Conservation (phyloP, 805 yeast genomes). For the Torulaspora quercuum region DNA sequence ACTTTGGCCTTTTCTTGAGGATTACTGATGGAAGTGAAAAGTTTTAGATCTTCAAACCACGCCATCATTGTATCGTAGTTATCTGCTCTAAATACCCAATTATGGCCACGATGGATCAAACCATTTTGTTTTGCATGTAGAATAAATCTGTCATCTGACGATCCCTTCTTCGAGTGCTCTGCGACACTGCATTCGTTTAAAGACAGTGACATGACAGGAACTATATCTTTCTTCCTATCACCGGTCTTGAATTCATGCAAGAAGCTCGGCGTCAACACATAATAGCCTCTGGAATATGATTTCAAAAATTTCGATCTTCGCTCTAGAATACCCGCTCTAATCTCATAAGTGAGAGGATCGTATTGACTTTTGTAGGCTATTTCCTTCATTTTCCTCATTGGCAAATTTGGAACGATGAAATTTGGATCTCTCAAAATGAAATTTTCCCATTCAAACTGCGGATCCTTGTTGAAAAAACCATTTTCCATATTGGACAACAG, state of each 20-base stretch:
- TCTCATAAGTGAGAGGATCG: conserved; percentile 63
- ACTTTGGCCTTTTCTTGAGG: conserved; percentile 55
- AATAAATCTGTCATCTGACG: conserved; percentile 71
- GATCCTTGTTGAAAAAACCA: conserved; percentile 72
- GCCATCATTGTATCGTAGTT: conserved; percentile 71
- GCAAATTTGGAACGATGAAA: conserved; percentile 60
- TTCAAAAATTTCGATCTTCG: conserved; percentile 87
- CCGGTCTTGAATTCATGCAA: conserved; percentile 85
- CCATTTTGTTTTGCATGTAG: conserved; percentile 73
- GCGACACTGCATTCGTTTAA: conserved; percentile 76
- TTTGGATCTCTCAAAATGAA: conserved; percentile 70
- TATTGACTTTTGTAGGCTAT: conserved; percentile 63
- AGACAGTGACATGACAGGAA: conserved; percentile 79
- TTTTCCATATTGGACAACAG: conserved; percentile 61
- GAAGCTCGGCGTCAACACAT: conserved; percentile 82
- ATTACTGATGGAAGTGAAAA: conserved; percentile 59
- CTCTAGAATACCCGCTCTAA: conserved; percentile 79
- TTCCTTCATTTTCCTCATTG: conserved; percentile 59
- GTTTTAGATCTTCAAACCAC: conserved; percentile 80
- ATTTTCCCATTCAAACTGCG: conserved; percentile 84
- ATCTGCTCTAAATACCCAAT: conserved; percentile 93
- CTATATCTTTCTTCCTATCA: conserved; percentile 76
- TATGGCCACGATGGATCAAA: conserved; percentile 74
- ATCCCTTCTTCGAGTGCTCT: conserved; percentile 76
- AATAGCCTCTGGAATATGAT: conserved; percentile 88